Evolutionary conservation across 805 yeast species (phyloP), one percentile per base, ranked within the genome.

Genomic region (Zygotorulaspora danielsina): DNA sequence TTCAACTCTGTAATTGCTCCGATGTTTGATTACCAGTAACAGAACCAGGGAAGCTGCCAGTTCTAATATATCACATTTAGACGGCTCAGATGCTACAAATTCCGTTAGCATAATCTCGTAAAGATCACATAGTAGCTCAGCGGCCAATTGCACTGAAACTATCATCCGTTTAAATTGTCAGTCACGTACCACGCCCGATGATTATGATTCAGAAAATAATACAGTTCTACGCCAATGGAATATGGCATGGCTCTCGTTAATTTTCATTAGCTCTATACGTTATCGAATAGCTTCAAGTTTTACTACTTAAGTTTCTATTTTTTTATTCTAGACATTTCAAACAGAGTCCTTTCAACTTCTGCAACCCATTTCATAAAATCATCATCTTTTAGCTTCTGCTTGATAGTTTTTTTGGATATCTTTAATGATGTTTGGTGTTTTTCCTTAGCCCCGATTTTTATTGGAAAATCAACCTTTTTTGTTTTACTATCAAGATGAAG

Each of bases 291-390:
- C n/a, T n/a, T n/a, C n/a, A n/a, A n/a, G n/a, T n/a, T n/a, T n/a
- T n/a, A n/a, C n/a, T n/a, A n/a, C n/a, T n/a, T n/a, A n/a, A n/a
- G n/a, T n/a, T n/a, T n/a, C n/a, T n/a, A n/a, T n/a, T n/a, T n/a
- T n/a, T n/a, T 36, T 15, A 30, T 18, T 28, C 22, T 19, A 8
- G 38, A n/a, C 44, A 43, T 32, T 7, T 34, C 44, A 8, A 22
- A 22, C 7, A 44, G 19, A 31, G 33, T 34, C 2, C 27, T 31
- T 20, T 44, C 47, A 8, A 44, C 47, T 31, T 44, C 40, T 45
- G 57, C 40, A 38, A 59, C 65, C 61, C 60, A 60, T 40, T 46
- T 49, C 41, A 51, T 41, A 25, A 60, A 60, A 6, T 46, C 36
- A 15, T 40, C 42, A 34, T 60, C 61, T 10, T 48, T 44, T 10